A percentile compares a stretch with the other conserved stretches of the same genome.
Evolutionary conservation across 257 asterid genomes (phyloP).

Genomic region (Nicotiana tomentosiformis): DNA sequence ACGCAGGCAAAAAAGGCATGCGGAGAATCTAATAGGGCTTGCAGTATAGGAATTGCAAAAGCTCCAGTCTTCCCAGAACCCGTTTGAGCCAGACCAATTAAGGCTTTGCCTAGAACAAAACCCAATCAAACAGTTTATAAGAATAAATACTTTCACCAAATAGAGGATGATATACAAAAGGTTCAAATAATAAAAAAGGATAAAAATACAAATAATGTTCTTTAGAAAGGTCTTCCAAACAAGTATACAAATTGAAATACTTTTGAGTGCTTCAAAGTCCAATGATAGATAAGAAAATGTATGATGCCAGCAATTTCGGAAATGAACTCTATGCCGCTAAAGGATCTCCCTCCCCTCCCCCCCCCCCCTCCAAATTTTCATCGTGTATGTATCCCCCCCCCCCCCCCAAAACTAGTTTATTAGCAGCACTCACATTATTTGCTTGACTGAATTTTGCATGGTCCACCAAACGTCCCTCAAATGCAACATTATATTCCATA

Average conservation of each 20-base stretch:
- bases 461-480: background rate
- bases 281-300: background rate
- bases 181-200: background rate
- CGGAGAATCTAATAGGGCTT: too few relatives aligned
- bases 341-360: background rate
- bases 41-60: too few relatives aligned
- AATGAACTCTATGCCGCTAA: background rate
- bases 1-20: too few relatives aligned
- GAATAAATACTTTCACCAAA: background rate
- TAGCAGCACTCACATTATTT: background rate
- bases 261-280: background rate
- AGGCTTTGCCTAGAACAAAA: conserved; percentile 21
- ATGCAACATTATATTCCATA: background rate
- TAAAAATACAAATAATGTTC: background rate
- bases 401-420: background rate
- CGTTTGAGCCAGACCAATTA: too few relatives aligned
- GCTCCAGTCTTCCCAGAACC: too few relatives aligned
- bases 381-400: too few relatives aligned
- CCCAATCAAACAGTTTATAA: background rate
- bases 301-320: background rate
- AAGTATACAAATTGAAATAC: background rate
- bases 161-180: background rate
- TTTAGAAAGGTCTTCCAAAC: background rate
- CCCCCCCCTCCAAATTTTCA: too few relatives aligned
- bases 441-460: background rate